Conservation (phyloP, 495 filamentous ascomycete genomes). For the Aspergillus olivimuriae region DNA sequence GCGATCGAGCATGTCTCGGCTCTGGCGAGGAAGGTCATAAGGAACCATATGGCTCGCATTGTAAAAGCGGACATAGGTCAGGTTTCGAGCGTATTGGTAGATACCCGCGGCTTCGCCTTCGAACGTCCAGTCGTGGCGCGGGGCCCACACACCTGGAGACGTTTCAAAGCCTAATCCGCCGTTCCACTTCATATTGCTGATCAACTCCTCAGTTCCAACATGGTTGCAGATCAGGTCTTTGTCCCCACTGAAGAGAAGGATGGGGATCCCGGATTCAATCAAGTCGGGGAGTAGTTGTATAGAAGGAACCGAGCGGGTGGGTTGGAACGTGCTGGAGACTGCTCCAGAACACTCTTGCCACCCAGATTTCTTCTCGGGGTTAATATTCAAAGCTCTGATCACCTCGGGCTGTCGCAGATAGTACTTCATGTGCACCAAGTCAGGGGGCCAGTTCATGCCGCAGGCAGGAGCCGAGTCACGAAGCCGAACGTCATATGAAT, state of each 20-base stretch:
- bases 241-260: slow-evolving; percentile 87
- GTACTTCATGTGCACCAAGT: slow-evolving; percentile 66
- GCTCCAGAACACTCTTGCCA: slow-evolving; percentile 86
- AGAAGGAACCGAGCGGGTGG: slow-evolving; percentile 62
- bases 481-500: slow-evolving; percentile 93
- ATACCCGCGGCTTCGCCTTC: slow-evolving; percentile 85
- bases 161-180: slow-evolving; percentile 86
- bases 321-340: slow-evolving; percentile 64
- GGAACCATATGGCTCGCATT: slow-evolving; percentile 97
- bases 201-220: slow-evolving; percentile 84
- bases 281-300: slow-evolving; percentile 71
- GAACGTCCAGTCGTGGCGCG: slow-evolving; percentile 88
- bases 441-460: slow-evolving; percentile 95
- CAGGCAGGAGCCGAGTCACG: slow-evolving; percentile 67
- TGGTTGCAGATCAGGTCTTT: slow-evolving; percentile 97
- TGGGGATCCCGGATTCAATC: slow-evolving; percentile 60
- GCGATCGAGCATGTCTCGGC: slow-evolving; percentile 93
- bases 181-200: slow-evolving; percentile 88
- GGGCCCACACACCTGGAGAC: slow-evolving; percentile 84
- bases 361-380: slow-evolving; percentile 69
- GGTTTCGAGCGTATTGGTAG: slow-evolving; percentile 88
- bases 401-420: slow-evolving; percentile 86
- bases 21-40: slow-evolving; percentile 81
- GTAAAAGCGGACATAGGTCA: slow-evolving; percentile 94
- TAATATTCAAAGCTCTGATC: slow-evolving; percentile 70